Percentiles rank a stretch among this genome's conserved stretches.
These are phyloP conservation scores for Solanum piurae DNA, from an alignment of 257 asterid species.

Conservation along the genomic window DNA sequence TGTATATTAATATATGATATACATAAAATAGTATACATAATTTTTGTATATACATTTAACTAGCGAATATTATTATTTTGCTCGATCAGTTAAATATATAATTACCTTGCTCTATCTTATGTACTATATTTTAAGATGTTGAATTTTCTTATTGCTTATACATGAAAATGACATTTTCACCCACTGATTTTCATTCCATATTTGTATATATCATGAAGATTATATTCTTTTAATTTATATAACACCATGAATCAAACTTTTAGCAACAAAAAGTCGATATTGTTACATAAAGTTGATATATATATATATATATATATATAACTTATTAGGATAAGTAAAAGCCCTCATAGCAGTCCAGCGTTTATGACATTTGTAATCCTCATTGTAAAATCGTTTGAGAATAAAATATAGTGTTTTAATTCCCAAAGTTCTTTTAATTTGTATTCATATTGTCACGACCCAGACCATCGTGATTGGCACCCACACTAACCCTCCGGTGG, in stretches of 20 bases:
- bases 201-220: background rate
- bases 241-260: background rate
- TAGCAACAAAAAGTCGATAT: background rate
- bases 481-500: no score
- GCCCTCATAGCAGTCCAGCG: no score
- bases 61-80: background rate
- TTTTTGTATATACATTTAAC: background rate
- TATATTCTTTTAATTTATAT: background rate
- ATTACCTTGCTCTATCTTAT: background rate
- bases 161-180: background rate
- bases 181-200: background rate
- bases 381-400: no score
- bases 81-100: no score
- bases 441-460: no score
- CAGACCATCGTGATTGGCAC: no score
- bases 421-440: no score
- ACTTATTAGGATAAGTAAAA: no score
- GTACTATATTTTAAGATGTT: background rate
- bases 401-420: no score
- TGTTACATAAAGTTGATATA: background rate
- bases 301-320: no score
- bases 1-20: background rate
- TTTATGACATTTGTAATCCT: no score
- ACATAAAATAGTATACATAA: background rate
- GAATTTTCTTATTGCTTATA: background rate